A percentile compares a stretch with the other conserved stretches of the same genome.
Conservation (phyloP, 495 filamentous ascomycete genomes). For the Aspergillus hancockii region DNA sequence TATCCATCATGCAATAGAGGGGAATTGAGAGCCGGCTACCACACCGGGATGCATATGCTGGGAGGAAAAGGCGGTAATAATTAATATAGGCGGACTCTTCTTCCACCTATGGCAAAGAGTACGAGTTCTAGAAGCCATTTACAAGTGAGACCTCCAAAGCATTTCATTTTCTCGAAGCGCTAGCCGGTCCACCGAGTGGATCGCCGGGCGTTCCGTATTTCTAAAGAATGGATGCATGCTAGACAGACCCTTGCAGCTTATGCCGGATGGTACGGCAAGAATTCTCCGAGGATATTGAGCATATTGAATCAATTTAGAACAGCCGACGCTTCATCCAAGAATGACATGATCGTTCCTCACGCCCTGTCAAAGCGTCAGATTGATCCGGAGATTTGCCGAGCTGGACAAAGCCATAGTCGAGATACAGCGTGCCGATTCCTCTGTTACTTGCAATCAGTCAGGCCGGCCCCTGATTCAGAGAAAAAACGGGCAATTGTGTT, state of each 20-base stretch:
- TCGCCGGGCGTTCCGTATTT: not conserved
- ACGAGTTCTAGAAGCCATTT: not conserved
- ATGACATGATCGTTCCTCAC: not conserved
- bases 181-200: not conserved
- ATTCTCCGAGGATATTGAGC: not conserved
- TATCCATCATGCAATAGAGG: not conserved
- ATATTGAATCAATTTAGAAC: not conserved
- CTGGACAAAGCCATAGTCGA: not conserved
- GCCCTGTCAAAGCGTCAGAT: not conserved
- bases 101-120: not conserved
- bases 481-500: not conserved
- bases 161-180: not conserved
- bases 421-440: not conserved
- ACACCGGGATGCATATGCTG: not conserved
- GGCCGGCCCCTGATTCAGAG: slow-evolving; percentile 2
- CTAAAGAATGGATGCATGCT: not conserved
- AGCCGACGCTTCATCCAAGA: not conserved
- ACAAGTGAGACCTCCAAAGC: not conserved
- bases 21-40: not conserved
- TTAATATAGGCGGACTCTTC: not conserved
- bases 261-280: too few species aligned
- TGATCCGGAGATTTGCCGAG: not conserved
- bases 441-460: not conserved
- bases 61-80: not conserved
- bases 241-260: not conserved